These are phyloP conservation scores for Fusarium sp. DNA, from an alignment of 2,329 filamentous ascomycete genomes.

Conservation along the genomic window DNA sequence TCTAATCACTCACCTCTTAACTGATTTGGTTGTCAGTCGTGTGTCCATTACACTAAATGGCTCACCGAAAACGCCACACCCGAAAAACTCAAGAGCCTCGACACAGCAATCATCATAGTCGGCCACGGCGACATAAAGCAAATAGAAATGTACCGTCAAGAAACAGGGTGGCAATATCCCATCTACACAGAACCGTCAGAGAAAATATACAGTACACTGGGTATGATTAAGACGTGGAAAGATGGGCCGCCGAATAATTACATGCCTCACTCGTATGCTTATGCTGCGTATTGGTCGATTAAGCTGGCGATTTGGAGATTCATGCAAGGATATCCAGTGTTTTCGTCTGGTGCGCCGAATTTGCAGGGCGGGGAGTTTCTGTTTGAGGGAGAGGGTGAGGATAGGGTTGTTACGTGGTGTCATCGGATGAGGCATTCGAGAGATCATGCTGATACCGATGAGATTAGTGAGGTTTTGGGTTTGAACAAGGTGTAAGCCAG, in stretches of 20 bases:
- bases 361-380: conserved; percentile 31
- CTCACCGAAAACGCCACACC: conserved; percentile 12
- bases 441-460: conserved; percentile 25
- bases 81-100: conserved; percentile 9
- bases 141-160: conserved; percentile 22
- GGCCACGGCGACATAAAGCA: background rate
- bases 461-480: conserved; percentile 20
- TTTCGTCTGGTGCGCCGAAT: conserved; percentile 4
- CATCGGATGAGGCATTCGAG: conserved; percentile 20
- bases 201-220: conserved; percentile 18
- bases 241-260: conserved; percentile 14
- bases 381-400: conserved; percentile 7
- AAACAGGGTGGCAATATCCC: conserved; percentile 25
- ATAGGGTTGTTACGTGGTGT: conserved; percentile 21
- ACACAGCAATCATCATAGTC: conserved; percentile 25
- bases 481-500: background rate
- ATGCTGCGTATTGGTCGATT: background rate
- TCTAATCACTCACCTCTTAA: rapidly evolving
- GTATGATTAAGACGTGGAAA: conserved; percentile 20
- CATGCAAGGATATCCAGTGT: background rate
- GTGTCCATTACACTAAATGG: conserved; percentile 16
- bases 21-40: conserved; percentile 11
- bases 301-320: background rate
- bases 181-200: conserved; percentile 24
- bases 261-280: background rate